These are phyloP conservation scores for Nosema bombycis DNA, from an alignment of 371 early-diverging fungal genomes.

Conservation along the genomic window DNA sequence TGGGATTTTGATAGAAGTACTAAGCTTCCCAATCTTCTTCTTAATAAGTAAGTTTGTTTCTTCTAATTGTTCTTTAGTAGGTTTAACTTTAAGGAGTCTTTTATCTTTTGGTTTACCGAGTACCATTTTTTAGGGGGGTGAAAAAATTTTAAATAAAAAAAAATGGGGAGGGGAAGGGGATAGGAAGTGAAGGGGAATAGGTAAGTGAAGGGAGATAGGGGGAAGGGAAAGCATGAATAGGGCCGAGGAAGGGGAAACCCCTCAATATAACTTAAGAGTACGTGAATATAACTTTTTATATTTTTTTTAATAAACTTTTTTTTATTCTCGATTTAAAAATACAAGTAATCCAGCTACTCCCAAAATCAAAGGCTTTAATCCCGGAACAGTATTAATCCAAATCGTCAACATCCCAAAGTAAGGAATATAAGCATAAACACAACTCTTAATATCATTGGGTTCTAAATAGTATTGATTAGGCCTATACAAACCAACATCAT, in stretches of 20 bases:
- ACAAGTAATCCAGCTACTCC: constrained; percentile 42
- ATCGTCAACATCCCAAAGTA: constrained; percentile 86
- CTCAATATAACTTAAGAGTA: no score
- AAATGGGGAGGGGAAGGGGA: no score
- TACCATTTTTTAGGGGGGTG: constrained; percentile 37
- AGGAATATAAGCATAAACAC: constrained; percentile 67
- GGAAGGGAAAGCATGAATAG: no score
- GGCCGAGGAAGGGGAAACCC: no score
- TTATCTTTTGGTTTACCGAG: constrained; percentile 42
- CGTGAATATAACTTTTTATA: no score
- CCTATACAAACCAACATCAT: constrained; percentile 86
- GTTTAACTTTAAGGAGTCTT: constrained; percentile 2
- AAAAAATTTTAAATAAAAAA: neutral
- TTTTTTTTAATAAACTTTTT: no score
- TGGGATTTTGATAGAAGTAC: constrained; percentile 94
- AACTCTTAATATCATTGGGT: constrained; percentile 50
- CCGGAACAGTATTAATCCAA: constrained; percentile 56
- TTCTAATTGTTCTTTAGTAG: constrained; percentile 39
- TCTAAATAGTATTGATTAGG: constrained; percentile 72
- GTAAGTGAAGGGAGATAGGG: no score
- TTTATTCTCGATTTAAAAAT: constrained; percentile 48
- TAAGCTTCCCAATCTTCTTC: constrained; percentile 70
- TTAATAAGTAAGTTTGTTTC: constrained; percentile 47
- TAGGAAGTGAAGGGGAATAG: no score
- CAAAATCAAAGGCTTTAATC: constrained; percentile 55